A percentile compares a stretch with the other conserved stretches of the same genome.
These are phyloP conservation scores for Coleophoma crateriformis DNA, from an alignment of 2,329 filamentous ascomycete species.

Conservation along the genomic window DNA sequence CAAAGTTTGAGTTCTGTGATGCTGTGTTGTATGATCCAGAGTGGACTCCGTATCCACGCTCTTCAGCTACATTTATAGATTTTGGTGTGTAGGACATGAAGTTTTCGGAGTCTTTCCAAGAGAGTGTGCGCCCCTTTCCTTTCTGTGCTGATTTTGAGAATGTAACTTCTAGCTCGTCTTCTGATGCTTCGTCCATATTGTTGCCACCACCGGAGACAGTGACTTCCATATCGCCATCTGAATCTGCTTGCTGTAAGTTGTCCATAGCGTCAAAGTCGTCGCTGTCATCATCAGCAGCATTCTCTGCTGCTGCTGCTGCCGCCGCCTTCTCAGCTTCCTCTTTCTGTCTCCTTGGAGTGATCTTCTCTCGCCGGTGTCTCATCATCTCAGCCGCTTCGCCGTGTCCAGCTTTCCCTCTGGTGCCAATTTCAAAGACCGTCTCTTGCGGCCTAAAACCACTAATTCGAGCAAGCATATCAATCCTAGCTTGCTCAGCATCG, in stretches of 20 bases:
- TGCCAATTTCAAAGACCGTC: constrained; percentile 93
- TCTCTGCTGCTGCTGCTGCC: constrained; percentile 22
- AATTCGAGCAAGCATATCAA: constrained; percentile 83
- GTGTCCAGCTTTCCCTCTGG: constrained; percentile 57
- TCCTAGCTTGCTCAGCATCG: constrained; percentile 63
- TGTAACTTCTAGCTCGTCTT: constrained; percentile 62
- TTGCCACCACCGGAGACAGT: constrained; percentile 26
- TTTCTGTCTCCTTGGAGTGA: constrained; percentile 46
- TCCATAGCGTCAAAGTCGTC: constrained; percentile 18
- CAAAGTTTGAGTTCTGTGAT: constrained; percentile 62
- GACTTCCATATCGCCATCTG: constrained; percentile 31
- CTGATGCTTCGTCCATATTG: constrained; percentile 54
- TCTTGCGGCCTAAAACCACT: constrained; percentile 85
- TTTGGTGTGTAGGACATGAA: constrained; percentile 97
- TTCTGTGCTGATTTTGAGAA: constrained; percentile 54
- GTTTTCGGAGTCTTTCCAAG: constrained; percentile 79
- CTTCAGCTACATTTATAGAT: constrained; percentile 74
- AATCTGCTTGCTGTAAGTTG: constrained; percentile 21
- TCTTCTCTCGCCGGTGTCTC: constrained; percentile 65
- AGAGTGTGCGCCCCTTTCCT: constrained; percentile 49
- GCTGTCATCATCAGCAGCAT: constrained; percentile 22
- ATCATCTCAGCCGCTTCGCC: constrained; percentile 70
- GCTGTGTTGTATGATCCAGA: constrained; percentile 57
- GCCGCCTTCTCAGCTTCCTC: constrained; percentile 34
- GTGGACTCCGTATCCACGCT: constrained; percentile 89